Evolutionary conservation across 2,329 filamentous ascomycete species (phyloP), one percentile per base, ranked within the genome.

Genomic region (Alternaria alternata): DNA sequence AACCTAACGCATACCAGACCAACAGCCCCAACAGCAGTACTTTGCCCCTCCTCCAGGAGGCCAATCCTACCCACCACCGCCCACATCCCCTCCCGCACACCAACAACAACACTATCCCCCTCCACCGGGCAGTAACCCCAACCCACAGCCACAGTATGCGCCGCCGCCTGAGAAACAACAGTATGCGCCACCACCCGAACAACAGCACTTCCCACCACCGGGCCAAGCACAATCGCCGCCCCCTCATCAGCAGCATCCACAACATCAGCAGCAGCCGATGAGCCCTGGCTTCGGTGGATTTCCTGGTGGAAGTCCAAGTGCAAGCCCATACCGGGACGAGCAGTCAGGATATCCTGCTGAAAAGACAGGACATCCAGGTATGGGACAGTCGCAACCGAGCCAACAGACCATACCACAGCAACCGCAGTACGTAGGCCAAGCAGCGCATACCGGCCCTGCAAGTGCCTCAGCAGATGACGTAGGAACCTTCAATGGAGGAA

Each of bases 401-500:
- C 72, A 73, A 56, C 66, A 69, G 42, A 59, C 59, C 30, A 65
- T 71, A 55, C 75, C 73, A 57, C 75, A 72, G n/a, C 66, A 69
- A 36, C 65, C 71, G 48, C 77, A 78, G 43, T 71, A 71, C 62
- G 67, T 64, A 63, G 62, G 72, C 1, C 67, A 56, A 12, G 57
- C 59, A 41, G 56, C 59, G 18, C 32, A 49, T 24, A 49, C 46
- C 24, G 78, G 79, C n/a, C 48, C 80, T 32, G 52, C 14, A 26
- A 39, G 22, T 8, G 82, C 86, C 0, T 79, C 80, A 1, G 83
- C 88, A 30, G 95, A 98, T 77, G 94, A 97, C 69, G 88, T 96
- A 2, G 95, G 95, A n/a, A 95, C 91, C 0, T 99, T 98, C 83
- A 98, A 98, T 75, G 95, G 95, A 16, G 95, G 95, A 12, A 94